Conservation (phyloP, 306 rosid genomes). For the Urtica urens region DNA sequence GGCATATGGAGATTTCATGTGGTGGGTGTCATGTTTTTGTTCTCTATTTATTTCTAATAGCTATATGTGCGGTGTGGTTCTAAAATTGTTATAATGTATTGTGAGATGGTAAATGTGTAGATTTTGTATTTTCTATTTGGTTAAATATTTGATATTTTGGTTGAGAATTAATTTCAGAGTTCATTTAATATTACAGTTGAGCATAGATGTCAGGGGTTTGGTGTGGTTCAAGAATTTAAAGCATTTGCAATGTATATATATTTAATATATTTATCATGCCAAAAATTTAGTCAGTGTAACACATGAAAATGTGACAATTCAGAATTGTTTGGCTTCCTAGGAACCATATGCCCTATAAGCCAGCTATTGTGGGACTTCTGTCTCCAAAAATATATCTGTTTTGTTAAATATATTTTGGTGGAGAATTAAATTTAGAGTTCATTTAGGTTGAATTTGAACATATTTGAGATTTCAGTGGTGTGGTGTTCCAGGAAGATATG, state of each 20-base stretch:
- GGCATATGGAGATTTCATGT: background rate
- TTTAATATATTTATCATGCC: slow-evolving; percentile 1
- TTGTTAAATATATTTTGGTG: background rate
- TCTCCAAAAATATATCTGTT: too few species aligned
- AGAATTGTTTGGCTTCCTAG: slow-evolving; percentile 3
- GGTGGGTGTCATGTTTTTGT: too few species aligned
- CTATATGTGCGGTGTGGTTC: background rate
- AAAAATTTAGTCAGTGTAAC: too few species aligned
- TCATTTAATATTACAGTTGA: background rate
- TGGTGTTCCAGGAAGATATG: background rate
- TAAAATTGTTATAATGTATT: background rate
- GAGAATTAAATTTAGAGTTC: too few species aligned
- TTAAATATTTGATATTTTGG: background rate
- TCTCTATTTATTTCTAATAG: too few species aligned
- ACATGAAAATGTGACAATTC: background rate
- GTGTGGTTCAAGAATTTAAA: background rate
- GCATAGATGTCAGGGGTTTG: background rate
- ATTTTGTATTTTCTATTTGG: background rate
- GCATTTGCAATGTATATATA: background rate
- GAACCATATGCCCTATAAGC: slow-evolving; percentile 2
- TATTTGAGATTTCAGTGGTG: background rate
- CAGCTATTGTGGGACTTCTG: slow-evolving; percentile 8
- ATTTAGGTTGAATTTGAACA: background rate
- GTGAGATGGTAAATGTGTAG: background rate
- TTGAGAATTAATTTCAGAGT: too few species aligned